Base-by-base conservation (phyloP, 148 eudicot genomes). In the Arctostaphylos glauca region DNA sequence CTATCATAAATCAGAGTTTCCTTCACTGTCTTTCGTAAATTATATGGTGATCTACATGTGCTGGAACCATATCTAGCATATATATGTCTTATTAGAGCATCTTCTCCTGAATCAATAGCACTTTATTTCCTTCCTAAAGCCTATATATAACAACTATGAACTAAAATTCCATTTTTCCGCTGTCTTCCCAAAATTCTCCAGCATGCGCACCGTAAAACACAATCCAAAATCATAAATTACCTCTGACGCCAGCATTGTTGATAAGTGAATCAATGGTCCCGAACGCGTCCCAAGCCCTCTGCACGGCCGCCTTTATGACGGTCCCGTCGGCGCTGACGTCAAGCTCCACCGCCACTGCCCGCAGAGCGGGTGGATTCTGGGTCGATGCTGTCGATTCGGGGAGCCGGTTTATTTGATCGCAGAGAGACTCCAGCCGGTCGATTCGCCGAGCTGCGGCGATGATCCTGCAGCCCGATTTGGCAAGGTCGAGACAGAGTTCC, bases 191-290 rank as follows among this genome's bases (percentile, higher is more conserved):
- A n/a, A n/a, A n/a, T n/a, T n/a, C n/a, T n/a, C n/a, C n/a, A n/a
- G n/a, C n/a, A n/a, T 71, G 49, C n/a, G 44, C 7, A 43, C 5
- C 15, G 75, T 44, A 15, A 74, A 76, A 53, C 1, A 2, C 9
- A 52, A 23, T 19, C 19, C n/a, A 21, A 80, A 48, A n/a, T 79
- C 48, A 15, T 18, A 8, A 9, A 80, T 19, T 81, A 89, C 91
- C 91, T 87, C 86, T 56, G 46, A 89, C 78, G 8, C 89, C 89
- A 41, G 89, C 91, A 25, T 88, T 88, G 52, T 86, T 88, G 76
- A 88, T 86, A 16, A 88, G 53, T 77, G 71, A 88, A 77, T 87
- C 89, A 21, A 89, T 82, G 18, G 81, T 71, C 10, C 91, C 89
- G 64, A 89, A 89, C 5, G 84, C 85, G 1, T 81, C 78, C 91